Evolutionary conservation across 805 yeast genomes (phyloP).

Genomic region (Martiniozyma abietophila): DNA sequence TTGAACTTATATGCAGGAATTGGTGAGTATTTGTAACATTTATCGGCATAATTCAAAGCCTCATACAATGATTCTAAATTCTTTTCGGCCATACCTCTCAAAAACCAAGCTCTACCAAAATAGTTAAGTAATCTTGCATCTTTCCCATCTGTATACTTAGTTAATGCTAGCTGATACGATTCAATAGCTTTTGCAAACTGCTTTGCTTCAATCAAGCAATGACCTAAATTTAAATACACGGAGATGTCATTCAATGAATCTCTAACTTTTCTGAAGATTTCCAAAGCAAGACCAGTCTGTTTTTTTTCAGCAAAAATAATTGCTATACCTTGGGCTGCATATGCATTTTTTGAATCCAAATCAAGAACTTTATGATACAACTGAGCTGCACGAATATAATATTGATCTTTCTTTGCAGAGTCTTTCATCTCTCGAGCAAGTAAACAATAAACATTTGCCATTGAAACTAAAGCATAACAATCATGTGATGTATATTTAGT

Average conservation of each 20-base stretch:
- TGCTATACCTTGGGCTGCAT: constrained; percentile 97
- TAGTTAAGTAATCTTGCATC: constrained; percentile 62
- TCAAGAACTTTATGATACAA: constrained; percentile 81
- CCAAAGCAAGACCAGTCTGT: constrained; percentile 67
- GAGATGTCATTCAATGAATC: constrained; percentile 83
- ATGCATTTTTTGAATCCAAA: constrained; percentile 76
- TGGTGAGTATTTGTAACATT: constrained; percentile 39
- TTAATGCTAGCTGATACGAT: constrained; percentile 71
- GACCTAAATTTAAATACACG: constrained; percentile 79
- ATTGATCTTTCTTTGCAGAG: constrained; percentile 51
- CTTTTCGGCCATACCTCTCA: constrained; percentile 63
- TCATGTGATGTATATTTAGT: constrained; percentile 81
- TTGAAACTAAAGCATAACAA: constrained; percentile 75
- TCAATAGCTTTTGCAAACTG: constrained; percentile 85
- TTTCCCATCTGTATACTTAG: constrained; percentile 49
- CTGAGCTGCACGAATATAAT: constrained; percentile 86
- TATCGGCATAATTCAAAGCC: constrained; percentile 53
- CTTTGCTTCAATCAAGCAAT: constrained; percentile 72
- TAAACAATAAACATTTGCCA: constrained; percentile 78
- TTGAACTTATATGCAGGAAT: constrained; percentile 57
- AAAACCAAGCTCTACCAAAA: constrained; percentile 83
- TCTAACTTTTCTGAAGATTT: constrained; percentile 77
- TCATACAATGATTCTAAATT: constrained; percentile 49
- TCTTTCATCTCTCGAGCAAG: constrained; percentile 74
- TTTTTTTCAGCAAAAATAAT: constrained; percentile 83